phyloP scores from a whole-genome alignment of 371 early-diverging fungal genomes.

The Amoeboradix gromovi region DNA sequence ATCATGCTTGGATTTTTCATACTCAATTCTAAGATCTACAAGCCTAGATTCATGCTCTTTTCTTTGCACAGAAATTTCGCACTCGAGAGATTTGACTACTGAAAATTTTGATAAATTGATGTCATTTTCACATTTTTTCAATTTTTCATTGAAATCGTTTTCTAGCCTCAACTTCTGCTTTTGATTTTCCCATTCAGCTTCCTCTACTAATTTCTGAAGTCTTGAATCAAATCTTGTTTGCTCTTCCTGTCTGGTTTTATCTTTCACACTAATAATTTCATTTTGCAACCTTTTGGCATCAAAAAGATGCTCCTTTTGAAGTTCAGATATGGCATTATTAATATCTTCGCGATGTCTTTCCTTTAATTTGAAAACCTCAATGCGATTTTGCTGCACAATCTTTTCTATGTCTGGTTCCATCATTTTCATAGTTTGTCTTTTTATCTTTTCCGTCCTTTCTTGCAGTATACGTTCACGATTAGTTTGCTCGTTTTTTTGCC shows the following conservation, averaged over 20 bases:
- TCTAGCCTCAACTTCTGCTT: background rate
- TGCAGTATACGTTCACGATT: background rate
- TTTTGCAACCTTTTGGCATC: background rate
- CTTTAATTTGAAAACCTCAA: background rate
- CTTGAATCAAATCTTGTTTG: background rate
- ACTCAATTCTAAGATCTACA: background rate
- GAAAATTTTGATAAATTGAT: background rate
- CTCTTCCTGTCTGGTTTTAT: background rate
- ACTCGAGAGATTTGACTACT: background rate
- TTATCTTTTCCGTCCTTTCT: background rate
- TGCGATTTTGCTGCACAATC: background rate
- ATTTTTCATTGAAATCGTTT: background rate
- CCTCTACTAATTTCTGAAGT: background rate
- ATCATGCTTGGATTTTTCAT: background rate
- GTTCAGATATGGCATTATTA: background rate
- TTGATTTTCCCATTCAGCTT: background rate
- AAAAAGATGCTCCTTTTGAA: background rate
- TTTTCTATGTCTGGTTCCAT: background rate
- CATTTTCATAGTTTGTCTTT: background rate
- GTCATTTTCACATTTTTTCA: background rate
- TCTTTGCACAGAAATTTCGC: background rate
- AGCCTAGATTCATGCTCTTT: background rate
- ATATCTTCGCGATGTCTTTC: background rate
- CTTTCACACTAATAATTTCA: background rate
- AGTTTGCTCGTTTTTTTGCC: background rate